Conservation (phyloP, 2,329 filamentous ascomycete species). For the Phaeosphaeriaceae sp. region DNA sequence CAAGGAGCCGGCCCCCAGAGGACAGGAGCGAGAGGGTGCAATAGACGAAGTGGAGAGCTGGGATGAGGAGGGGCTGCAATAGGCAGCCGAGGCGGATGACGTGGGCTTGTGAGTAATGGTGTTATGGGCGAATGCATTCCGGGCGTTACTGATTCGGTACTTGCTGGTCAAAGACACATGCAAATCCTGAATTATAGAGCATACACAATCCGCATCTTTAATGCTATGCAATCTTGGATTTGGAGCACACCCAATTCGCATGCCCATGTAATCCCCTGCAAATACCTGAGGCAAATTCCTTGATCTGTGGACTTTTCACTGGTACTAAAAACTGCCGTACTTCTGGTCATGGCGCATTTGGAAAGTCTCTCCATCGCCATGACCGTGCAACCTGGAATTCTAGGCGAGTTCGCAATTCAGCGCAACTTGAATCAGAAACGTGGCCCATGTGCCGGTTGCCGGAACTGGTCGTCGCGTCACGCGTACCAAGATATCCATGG, state of each 20-base stretch:
- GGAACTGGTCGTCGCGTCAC: too few species aligned
- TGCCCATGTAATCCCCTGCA: too few species aligned
- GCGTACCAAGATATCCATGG: too few species aligned
- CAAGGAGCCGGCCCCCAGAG: constrained; percentile 63
- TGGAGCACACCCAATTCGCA: too few species aligned
- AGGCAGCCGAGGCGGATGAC: background rate
- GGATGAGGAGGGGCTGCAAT: constrained; percentile 61
- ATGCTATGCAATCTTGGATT: too few species aligned
- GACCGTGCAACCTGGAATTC: too few species aligned
- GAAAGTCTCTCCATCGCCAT: too few species aligned
- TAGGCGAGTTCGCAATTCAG: background rate
- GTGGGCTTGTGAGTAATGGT: background rate
- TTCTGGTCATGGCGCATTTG: too few species aligned
- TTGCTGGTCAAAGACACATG: background rate
- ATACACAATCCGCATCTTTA: background rate
- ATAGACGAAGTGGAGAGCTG: constrained; percentile 90
- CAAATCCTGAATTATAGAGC: background rate
- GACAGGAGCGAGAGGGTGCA: constrained; percentile 70
- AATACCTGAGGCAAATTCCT: too few species aligned
- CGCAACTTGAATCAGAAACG: background rate
- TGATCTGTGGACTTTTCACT: too few species aligned
- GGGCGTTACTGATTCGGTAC: background rate
- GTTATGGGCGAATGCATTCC: background rate
- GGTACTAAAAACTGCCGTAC: too few species aligned
- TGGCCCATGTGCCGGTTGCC: too few species aligned